Evolutionary conservation across 306 rosid genomes (phyloP).

Genomic region (Urtica urens): DNA sequence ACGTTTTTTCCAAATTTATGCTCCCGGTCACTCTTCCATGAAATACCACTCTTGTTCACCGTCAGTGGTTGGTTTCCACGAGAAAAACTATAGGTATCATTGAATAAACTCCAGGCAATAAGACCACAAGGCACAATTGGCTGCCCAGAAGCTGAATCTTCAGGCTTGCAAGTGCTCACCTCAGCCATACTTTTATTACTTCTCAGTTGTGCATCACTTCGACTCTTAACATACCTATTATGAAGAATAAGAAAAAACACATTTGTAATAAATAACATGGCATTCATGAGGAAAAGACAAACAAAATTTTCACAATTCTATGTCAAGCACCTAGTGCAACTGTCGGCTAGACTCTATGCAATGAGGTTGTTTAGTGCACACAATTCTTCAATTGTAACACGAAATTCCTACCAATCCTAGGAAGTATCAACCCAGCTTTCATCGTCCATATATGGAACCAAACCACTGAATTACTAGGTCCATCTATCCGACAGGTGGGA

Average conservation of each 20-base stretch:
- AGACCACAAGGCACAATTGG: constrained; percentile 89
- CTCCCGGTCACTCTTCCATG: constrained; percentile 93
- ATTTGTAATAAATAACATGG: no score
- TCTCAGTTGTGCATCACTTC: constrained; percentile 78
- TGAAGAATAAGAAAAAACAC: background rate
- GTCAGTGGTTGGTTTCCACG: constrained; percentile 19
- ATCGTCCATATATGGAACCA: no score
- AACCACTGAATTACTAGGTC: no score
- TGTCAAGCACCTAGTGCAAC: no score
- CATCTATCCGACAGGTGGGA: no score
- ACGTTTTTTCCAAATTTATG: constrained; percentile 82
- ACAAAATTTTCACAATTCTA: no score
- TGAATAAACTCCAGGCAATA: constrained; percentile 96
- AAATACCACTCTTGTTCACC: constrained; percentile 61
- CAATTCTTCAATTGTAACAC: no score
- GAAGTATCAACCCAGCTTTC: no score
- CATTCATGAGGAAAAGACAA: no score
- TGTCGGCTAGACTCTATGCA: no score
- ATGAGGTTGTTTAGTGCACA: no score
- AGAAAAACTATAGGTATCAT: constrained; percentile 68
- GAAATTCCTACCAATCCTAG: no score
- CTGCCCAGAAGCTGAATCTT: constrained; percentile 22
- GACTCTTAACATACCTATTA: constrained; percentile 83
- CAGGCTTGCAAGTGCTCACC: constrained; percentile 52
- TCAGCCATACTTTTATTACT: constrained; percentile 9